These are phyloP conservation scores for Verticillium nubilum DNA, from an alignment of 2,329 filamentous ascomycete species.

Conservation along the genomic window DNA sequence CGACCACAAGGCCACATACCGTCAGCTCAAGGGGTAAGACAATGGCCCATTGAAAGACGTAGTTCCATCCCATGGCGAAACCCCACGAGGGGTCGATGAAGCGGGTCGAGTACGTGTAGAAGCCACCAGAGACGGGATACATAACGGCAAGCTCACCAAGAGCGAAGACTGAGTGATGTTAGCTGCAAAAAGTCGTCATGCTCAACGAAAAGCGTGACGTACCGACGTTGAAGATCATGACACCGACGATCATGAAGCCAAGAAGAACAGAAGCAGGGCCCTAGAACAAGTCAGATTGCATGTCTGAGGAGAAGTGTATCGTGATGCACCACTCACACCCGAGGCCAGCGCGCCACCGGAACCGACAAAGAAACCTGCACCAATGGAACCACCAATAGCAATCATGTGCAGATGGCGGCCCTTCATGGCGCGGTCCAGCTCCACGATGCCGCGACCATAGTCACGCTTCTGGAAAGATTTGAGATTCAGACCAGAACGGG, in stretches of 20 bases:
- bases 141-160: conserved; percentile 52
- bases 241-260: conserved; percentile 42
- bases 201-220: conserved; percentile 3
- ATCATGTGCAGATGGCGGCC: conserved; percentile 46
- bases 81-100: conserved; percentile 54
- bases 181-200: not conserved
- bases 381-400: conserved; percentile 47
- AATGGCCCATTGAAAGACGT: conserved; percentile 40
- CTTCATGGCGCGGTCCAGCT: conserved; percentile 30
- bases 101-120: conserved; percentile 50
- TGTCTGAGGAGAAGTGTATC: not conserved
- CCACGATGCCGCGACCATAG: conserved; percentile 12
- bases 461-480: conserved; percentile 17
- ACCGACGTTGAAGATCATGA: conserved; percentile 48
- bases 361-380: conserved; percentile 58
- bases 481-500: conserved; percentile 16
- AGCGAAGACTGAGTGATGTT: conserved; percentile 40
- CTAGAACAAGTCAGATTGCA: conserved; percentile 6
- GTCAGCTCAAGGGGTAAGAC: conserved; percentile 43
- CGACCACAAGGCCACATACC: conserved; percentile 41
- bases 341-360: conserved; percentile 43
- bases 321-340: conserved; percentile 28
- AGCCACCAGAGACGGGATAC: conserved; percentile 52
- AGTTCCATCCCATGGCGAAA: conserved; percentile 47
- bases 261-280: conserved; percentile 29